A percentile compares a stretch with the other conserved stretches of the same genome.
These are phyloP conservation scores for Ilyonectria sp. DNA, from an alignment of 2,329 filamentous ascomycete species.

Conservation along the genomic window DNA sequence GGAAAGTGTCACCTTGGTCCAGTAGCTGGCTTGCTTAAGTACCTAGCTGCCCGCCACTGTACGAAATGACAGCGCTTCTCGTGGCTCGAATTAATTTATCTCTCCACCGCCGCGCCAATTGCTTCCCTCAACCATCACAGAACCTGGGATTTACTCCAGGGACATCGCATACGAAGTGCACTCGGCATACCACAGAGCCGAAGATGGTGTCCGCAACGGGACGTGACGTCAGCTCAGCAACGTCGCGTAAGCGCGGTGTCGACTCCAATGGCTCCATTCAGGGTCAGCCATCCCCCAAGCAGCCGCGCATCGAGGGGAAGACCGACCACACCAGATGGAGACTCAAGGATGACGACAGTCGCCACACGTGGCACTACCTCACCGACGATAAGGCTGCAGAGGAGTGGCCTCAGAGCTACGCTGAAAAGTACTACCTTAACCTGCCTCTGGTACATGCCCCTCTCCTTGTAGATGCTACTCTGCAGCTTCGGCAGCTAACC, in stretches of 20 bases:
- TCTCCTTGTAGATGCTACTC: not conserved
- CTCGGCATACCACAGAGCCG: not conserved
- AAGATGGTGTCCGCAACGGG: constrained; percentile 52
- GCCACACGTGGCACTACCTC: constrained; percentile 96
- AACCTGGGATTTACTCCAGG: not conserved
- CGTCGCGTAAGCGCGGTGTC: constrained; percentile 61
- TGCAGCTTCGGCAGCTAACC: not conserved
- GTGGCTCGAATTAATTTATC: not conserved
- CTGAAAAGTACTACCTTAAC: constrained; percentile 92
- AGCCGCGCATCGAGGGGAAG: constrained; percentile 65
- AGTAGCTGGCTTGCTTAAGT: not conserved
- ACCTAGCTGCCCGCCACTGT: not conserved
- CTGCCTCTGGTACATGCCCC: constrained; percentile 76
- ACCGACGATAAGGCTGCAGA: constrained; percentile 78
- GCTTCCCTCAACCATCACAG: not conserved
- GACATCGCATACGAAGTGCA: not conserved
- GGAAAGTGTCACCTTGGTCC: not conserved
- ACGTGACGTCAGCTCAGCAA: constrained; percentile 49
- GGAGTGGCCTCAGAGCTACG: constrained; percentile 86
- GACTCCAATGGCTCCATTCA: constrained; percentile 49
- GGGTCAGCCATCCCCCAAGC: constrained; percentile 57
- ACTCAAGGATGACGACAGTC: constrained; percentile 83
- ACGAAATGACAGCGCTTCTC: not conserved
- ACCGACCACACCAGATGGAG: constrained; percentile 91
- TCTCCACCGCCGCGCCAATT: constrained; percentile 23